phyloP scores from a whole-genome alignment of 352 stramenopile species.

The Pilasporangium apinafurcum region DNA sequence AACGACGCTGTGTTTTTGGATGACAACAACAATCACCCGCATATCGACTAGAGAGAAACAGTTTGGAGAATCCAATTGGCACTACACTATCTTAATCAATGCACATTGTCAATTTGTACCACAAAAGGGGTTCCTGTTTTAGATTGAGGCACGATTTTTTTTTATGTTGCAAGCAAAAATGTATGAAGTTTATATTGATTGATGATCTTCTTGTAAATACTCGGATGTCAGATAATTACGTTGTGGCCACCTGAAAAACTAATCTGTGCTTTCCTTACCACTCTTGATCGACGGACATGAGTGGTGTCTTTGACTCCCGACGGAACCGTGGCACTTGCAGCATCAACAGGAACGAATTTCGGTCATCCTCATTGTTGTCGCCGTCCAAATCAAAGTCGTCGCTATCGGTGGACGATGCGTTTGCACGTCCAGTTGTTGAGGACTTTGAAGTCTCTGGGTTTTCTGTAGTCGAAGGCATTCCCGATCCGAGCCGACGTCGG shows the following conservation, averaged over 20 bases:
- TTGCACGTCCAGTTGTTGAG: not conserved
- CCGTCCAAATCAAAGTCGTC: constrained; percentile 32
- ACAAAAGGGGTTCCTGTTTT: too few relatives aligned
- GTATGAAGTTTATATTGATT: too few relatives aligned
- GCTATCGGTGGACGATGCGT: not conserved
- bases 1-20: constrained; percentile 32
- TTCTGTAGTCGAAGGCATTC: not conserved
- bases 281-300: constrained; percentile 49
- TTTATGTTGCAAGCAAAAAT: too few relatives aligned
- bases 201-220: too few relatives aligned
- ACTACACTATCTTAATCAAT: not conserved
- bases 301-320: constrained; percentile 42
- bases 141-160: too few relatives aligned
- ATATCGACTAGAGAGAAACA: constrained; percentile 47
- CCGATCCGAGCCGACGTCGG: constrained; percentile 12
- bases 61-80: not conserved
- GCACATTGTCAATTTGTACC: too few relatives aligned
- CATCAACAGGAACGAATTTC: constrained; percentile 61
- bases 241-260: too few relatives aligned
- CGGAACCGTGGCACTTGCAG: constrained; percentile 46
- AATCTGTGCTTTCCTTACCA: too few relatives aligned
- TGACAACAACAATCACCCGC: constrained; percentile 33
- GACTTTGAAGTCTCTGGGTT: not conserved
- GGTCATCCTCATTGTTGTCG: constrained; percentile 27
- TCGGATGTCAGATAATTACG: too few relatives aligned